phyloP scores from a whole-genome alignment of 2,329 filamentous ascomycete species.

The Fusarium sp. region DNA sequence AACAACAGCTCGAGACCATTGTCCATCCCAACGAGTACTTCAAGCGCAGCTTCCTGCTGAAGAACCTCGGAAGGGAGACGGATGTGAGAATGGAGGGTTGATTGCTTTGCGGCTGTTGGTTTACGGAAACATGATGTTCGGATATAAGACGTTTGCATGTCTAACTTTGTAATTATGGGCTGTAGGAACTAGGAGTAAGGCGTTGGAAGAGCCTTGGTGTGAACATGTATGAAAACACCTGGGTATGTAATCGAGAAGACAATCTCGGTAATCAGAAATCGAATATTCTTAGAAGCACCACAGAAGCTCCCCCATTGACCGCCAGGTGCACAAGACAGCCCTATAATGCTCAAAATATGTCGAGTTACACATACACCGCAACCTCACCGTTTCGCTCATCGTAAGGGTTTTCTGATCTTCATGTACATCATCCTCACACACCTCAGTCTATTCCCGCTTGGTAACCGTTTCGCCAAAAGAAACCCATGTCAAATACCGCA shows the following conservation, averaged over 20 bases:
- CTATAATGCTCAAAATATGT: background rate
- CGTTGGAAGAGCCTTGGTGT: conserved; percentile 23
- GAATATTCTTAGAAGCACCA: conserved; percentile 31
- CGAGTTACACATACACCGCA: background rate
- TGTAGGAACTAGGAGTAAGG: conserved; percentile 33
- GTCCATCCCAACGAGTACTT: conserved; percentile 99
- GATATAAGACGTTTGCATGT: conserved; percentile 11
- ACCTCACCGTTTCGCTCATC: conserved; percentile 1
- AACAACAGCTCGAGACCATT: conserved; percentile 89
- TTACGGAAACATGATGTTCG: conserved; percentile 32
- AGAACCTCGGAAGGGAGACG: conserved; percentile 72
- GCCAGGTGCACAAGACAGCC: background rate
- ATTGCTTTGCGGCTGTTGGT: conserved; percentile 18
- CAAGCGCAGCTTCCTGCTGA: conserved; percentile 90
- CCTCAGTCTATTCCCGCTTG: conserved; percentile 5
- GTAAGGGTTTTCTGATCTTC: background rate
- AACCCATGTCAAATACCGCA: conserved; percentile 4
- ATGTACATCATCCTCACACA: conserved; percentile 14
- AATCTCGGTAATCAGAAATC: conserved; percentile 1
- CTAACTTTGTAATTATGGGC: conserved; percentile 16
- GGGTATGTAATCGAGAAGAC: background rate
- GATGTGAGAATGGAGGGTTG: conserved; percentile 68
- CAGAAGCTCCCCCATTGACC: conserved; percentile 9
- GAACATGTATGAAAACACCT: background rate
- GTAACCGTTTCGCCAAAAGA: conserved; percentile 13